Evolutionary conservation across 768 basidiomycete species (phyloP), one percentile per base, ranked within the genome.

Genomic region (Tremella mesenterica): DNA sequence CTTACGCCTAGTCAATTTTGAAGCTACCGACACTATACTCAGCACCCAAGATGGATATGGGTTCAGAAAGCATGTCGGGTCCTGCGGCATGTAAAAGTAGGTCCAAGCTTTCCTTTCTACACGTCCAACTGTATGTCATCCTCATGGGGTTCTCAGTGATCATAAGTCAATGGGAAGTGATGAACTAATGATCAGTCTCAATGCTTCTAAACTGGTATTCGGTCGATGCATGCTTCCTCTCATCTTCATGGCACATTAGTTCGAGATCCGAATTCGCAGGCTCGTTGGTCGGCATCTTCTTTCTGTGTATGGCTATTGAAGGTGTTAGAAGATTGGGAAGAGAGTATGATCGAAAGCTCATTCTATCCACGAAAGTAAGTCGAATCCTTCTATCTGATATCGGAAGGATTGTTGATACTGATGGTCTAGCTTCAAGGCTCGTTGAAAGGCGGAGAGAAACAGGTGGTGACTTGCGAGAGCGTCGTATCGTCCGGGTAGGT

Each of bases 171-270:
- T 4, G n/a, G 38, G 3, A 23, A 34, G 39, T 31, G 34, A 52
- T 43, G 23, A 27, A 30, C 41, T 38, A 23, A 38, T 47, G 33
- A 43, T 20, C 44, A 67, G 65, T 69, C 41, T 65, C 62, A 41
- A 71, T 71, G 70, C 58, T 71, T 26, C 70, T 61, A 63, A 73
- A 73, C 60, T 74, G 72, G 72, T 46, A 66, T 49, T 68, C 68
- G 4, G 56, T 72, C 59, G 69, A 68, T 54, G 43, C 72, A 6
- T 75, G 74, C 58, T 75, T 75, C 62, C 62, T 75, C 44, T 57
- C 70, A 2, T 14, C 41, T 10, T 36, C 64, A 14, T 75, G 73
- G 73, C 67, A 73, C 36, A 39, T 67, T 48, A 34, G 53, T 4
- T 54, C 65, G 5, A 59, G 61, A 41, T 71, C 60, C 14, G 58